Conservation (phyloP, 768 basidiomycete genomes). For the Baorangia bicolor region DNA sequence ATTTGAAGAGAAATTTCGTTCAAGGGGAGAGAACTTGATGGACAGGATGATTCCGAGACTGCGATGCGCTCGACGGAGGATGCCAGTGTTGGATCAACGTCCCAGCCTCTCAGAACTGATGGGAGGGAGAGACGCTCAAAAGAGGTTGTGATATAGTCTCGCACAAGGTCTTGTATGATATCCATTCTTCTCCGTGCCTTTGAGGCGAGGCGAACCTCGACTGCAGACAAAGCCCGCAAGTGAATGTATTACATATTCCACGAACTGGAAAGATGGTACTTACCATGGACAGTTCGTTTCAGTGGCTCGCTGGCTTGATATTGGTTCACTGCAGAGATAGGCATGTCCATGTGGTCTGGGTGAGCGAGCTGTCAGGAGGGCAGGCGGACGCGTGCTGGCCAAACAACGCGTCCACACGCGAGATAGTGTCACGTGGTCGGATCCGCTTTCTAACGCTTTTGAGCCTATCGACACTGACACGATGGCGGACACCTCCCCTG, state of each 20-base stretch:
- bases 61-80: slow-evolving; percentile 75
- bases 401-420: slow-evolving; percentile 53
- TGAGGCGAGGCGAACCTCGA: slow-evolving; percentile 78
- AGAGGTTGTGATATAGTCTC: slow-evolving; percentile 51
- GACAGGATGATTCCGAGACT: slow-evolving; percentile 68
- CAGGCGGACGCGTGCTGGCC: slow-evolving; percentile 26
- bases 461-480: not conserved
- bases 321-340: not conserved
- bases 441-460: too few species aligned
- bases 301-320: slow-evolving; percentile 3
- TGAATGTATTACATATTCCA: not conserved
- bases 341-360: slow-evolving; percentile 16
- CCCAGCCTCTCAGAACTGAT: slow-evolving; percentile 76
- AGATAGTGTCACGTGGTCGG: slow-evolving; percentile 35
- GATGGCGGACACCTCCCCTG: slow-evolving; percentile 25
- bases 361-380: not conserved
- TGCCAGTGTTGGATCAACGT: slow-evolving; percentile 65
- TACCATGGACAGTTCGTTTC: slow-evolving; percentile 70
- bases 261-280: slow-evolving; percentile 9
- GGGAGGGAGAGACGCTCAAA: slow-evolving; percentile 69
- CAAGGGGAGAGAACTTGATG: slow-evolving; percentile 52
- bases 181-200: slow-evolving; percentile 74
- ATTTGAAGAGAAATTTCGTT: slow-evolving; percentile 68
- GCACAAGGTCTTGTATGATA: slow-evolving; percentile 64
- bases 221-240: slow-evolving; percentile 36